Evolutionary conservation across 2,329 filamentous ascomycete genomes (phyloP), one percentile per base, ranked within the genome.

Genomic region (Verticillium tricorpus): DNA sequence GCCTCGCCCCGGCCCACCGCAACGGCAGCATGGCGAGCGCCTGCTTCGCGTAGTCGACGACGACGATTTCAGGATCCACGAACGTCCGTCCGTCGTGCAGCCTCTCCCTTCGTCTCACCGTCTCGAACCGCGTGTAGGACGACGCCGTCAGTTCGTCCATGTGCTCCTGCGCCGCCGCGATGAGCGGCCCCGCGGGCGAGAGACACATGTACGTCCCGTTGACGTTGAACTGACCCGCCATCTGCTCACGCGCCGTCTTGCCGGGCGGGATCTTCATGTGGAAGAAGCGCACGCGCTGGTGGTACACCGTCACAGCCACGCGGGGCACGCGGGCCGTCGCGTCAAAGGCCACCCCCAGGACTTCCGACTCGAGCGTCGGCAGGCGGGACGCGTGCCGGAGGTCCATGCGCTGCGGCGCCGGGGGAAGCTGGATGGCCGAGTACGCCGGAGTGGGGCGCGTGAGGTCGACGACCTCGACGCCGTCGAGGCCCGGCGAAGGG

Each of bases 51-150:
- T 58, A 58, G n/a, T 64, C 58, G 3, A 60, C 17, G 4, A 65
- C 60, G 22, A 62, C 56, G 3, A 64, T 22, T 1, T 57, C 60
- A 11, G 60, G 54, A n/a, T 57, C 60, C 5, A 59, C 31, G 34
- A 65, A 65, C 22, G 58, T 58, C 11, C 35, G 39, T 15, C 61
- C 60, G 35, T 65, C 64, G 11, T 65, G 64, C 6, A 58, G n/a
- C 8, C 9, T 11, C 9, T 52, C 45, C 19, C 45, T 7, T 19
- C n/a, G 45, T 14, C 19, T 52, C 8, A 9, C 5, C 45, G 19
- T 22, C 45, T 52, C 45, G n/a, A 12, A 22, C 17, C 45, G 45
- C 45, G n/a, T 3, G 45, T 5, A 61, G 3, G 58, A 57, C n/a
- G 39, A 22, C 39, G 54, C 52, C 1, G 60, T 28, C 32, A 32